Conservation (phyloP, 2,329 filamentous ascomycete species). For the Passalora sequoiae region DNA sequence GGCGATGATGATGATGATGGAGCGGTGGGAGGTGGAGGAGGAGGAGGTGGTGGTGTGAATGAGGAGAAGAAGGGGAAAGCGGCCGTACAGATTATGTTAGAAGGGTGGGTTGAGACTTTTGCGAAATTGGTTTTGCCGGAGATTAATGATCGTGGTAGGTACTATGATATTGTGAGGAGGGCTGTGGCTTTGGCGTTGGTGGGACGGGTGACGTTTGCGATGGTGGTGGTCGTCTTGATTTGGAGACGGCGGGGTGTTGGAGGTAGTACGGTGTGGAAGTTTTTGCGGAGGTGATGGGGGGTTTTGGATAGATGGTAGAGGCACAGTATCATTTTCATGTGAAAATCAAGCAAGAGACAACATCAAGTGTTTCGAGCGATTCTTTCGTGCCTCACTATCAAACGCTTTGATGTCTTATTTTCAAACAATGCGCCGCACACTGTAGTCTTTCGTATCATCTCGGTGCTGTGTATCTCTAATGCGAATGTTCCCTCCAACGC, state of each 20-base stretch:
- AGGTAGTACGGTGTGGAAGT: background rate
- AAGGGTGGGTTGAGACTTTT: constrained; percentile 37
- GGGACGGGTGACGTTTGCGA: constrained; percentile 28
- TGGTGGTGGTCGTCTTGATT: constrained; percentile 15
- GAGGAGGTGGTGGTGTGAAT: constrained; percentile 38
- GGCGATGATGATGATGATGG: constrained; percentile 33
- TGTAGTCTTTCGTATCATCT: too few relatives aligned
- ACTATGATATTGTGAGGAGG: constrained; percentile 47
- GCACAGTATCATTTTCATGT: too few relatives aligned
- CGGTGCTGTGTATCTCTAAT: too few relatives aligned
- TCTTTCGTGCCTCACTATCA: too few relatives aligned
- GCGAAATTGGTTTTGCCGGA: constrained; percentile 23
- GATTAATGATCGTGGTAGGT: constrained; percentile 35
- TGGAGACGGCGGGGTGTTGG: constrained; percentile 13
- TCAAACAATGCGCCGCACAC: too few relatives aligned
- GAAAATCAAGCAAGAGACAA: too few relatives aligned
- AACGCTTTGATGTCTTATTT: too few relatives aligned
- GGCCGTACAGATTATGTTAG: constrained; percentile 46
- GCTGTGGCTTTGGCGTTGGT: constrained; percentile 43
- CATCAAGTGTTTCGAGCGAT: too few relatives aligned
- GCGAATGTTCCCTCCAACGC: too few relatives aligned
- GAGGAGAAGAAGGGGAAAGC: constrained; percentile 35
- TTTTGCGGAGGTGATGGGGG: background rate
- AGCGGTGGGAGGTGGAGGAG: constrained; percentile 43
- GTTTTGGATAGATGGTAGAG: too few relatives aligned